These are phyloP conservation scores for Lentinula detonsa DNA, from an alignment of 768 basidiomycete genomes.

Conservation along the genomic window DNA sequence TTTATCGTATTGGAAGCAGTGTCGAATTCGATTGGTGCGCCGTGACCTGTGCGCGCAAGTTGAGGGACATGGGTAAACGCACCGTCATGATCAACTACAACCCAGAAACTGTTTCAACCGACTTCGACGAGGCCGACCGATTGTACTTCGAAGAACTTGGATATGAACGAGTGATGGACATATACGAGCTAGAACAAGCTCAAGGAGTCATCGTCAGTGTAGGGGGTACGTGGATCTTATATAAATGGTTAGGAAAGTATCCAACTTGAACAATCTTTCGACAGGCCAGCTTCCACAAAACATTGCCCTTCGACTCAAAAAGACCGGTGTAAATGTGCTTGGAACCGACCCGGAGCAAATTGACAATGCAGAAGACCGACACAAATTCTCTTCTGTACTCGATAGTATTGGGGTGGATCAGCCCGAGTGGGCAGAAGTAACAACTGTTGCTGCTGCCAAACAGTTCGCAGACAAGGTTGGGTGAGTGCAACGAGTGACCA, in stretches of 20 bases:
- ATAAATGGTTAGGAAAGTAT: neutral
- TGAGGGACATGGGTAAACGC: slow-evolving; percentile 87
- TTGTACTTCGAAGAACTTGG: slow-evolving; percentile 98
- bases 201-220: slow-evolving; percentile 95
- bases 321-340: slow-evolving; percentile 86
- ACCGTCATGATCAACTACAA: slow-evolving; percentile 99
- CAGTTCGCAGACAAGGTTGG: slow-evolving; percentile 83
- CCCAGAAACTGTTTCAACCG: slow-evolving; percentile 98
- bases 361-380: slow-evolving; percentile 96
- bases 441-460: slow-evolving; percentile 85
- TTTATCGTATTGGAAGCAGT: slow-evolving; percentile 96
- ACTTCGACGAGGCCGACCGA: slow-evolving; percentile 99
- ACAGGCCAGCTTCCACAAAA: slow-evolving; percentile 96
- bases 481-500: slow-evolving; percentile 28
- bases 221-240: slow-evolving; percentile 57
- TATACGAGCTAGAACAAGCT: slow-evolving; percentile 92
- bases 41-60: slow-evolving; percentile 93
- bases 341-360: slow-evolving; percentile 95
- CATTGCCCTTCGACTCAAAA: slow-evolving; percentile 92
- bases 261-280: slow-evolving; percentile 1
- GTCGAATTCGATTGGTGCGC: slow-evolving; percentile 99
- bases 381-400: slow-evolving; percentile 97
- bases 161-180: slow-evolving; percentile 98
- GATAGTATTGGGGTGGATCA: slow-evolving; percentile 96
- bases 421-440: slow-evolving; percentile 92